A percentile compares a stretch with the other conserved stretches of the same genome.
These are phyloP conservation scores for Suillus hirtellus DNA, from an alignment of 768 basidiomycete species.

Conservation along the genomic window DNA sequence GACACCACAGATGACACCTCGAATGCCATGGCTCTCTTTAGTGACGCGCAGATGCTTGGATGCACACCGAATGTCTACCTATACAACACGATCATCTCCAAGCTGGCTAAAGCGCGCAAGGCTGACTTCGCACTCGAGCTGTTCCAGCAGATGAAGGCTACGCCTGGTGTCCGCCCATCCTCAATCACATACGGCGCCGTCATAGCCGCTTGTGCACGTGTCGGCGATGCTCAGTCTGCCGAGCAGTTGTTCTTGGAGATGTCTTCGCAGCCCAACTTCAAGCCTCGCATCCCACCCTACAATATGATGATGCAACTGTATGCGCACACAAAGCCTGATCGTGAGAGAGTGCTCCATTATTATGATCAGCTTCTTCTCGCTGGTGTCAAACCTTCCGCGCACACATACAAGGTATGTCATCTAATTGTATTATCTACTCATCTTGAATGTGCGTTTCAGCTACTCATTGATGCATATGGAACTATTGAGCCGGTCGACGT, in stretches of 20 bases:
- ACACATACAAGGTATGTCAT: slow-evolving; percentile 85
- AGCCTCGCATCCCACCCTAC: slow-evolving; percentile 89
- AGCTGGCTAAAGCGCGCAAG: slow-evolving; percentile 91
- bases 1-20: slow-evolving; percentile 96
- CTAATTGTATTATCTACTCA: not conserved
- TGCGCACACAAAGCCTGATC: slow-evolving; percentile 85
- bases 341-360: slow-evolving; percentile 73
- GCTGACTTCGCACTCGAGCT: slow-evolving; percentile 85
- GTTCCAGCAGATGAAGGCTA: slow-evolving; percentile 84
- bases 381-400: slow-evolving; percentile 72
- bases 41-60: slow-evolving; percentile 69
- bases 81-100: slow-evolving; percentile 97
- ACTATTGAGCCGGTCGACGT: slow-evolving; percentile 81
- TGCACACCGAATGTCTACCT: slow-evolving; percentile 83
- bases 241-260: slow-evolving; percentile 87
- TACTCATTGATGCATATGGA: slow-evolving; percentile 89
- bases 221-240: slow-evolving; percentile 83
- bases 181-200: slow-evolving; percentile 95
- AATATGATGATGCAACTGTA: slow-evolving; percentile 99
- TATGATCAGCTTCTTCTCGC: slow-evolving; percentile 64
- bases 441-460: slow-evolving; percentile 38
- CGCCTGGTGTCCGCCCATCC: slow-evolving; percentile 54
- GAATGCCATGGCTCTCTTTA: slow-evolving; percentile 81
- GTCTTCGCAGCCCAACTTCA: slow-evolving; percentile 69
- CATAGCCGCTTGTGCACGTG: slow-evolving; percentile 90